Evolutionary conservation across 352 stramenopile genomes (phyloP).

Genomic region (Pythium guiyangense): DNA sequence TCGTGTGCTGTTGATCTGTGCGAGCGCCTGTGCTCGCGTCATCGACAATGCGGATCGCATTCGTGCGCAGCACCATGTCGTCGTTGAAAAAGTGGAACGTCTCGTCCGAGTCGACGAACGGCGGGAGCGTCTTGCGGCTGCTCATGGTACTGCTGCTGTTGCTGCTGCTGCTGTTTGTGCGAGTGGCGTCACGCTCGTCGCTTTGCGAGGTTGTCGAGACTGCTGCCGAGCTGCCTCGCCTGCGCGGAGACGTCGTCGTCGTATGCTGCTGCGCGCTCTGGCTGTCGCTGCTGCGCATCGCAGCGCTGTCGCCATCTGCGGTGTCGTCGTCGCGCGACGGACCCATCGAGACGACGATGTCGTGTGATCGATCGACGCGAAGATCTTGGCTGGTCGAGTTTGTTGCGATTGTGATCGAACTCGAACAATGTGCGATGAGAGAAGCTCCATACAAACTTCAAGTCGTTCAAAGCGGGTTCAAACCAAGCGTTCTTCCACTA

Average conservation of each 20-base stretch:
- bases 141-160: not conserved
- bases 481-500: no score
- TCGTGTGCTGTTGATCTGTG: constrained; percentile 16
- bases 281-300: no score
- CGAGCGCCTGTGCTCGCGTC: constrained; percentile 9
- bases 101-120: constrained; percentile 49
- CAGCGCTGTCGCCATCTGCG: no score
- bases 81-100: constrained; percentile 69
- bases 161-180: not conserved
- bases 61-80: constrained; percentile 52
- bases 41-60: constrained; percentile 41
- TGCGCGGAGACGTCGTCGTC: not conserved
- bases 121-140: constrained; percentile 9
- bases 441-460: no score
- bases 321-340: no score
- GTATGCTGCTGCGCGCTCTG: not conserved
- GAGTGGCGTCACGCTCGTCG: constrained; percentile 8
- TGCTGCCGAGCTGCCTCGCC: constrained; percentile 6
- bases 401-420: no score
- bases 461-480: no score
- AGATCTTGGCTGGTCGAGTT: no score
- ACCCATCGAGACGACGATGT: no score
- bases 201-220: not conserved
- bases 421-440: no score
- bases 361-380: no score